Conservation (phyloP, 2,329 filamentous ascomycete species). For the Clonostachys chloroleuca region DNA sequence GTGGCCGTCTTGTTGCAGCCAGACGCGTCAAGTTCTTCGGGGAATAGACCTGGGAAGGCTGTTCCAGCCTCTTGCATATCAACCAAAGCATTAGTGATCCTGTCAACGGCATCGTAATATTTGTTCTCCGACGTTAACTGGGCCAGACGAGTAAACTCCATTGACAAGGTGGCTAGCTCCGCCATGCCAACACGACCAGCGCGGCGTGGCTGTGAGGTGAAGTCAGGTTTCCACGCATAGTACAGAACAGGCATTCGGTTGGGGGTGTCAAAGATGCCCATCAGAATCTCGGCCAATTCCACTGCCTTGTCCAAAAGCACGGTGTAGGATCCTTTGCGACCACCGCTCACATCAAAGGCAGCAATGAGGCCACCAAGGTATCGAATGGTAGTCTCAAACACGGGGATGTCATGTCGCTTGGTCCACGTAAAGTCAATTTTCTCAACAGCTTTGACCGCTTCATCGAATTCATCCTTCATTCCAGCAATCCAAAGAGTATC, state of each 20-base stretch:
- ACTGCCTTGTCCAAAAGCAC: slow-evolving; percentile 73
- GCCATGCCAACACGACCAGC: slow-evolving; percentile 56
- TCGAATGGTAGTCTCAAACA: slow-evolving; percentile 89
- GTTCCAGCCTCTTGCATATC: slow-evolving; percentile 68
- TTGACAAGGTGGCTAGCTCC: slow-evolving; percentile 74
- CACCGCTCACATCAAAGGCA: slow-evolving; percentile 81
- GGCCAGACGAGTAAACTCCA: slow-evolving; percentile 87
- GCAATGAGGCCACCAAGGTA: slow-evolving; percentile 83
- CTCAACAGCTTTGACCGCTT: slow-evolving; percentile 65
- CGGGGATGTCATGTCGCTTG: slow-evolving; percentile 64
- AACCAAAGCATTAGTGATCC: slow-evolving; percentile 77
- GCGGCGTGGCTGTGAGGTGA: slow-evolving; percentile 57
- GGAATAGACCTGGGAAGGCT: slow-evolving; percentile 74
- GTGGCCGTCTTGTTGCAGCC: slow-evolving; percentile 64
- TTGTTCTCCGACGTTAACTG: slow-evolving; percentile 77
- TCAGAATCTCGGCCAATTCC: slow-evolving; percentile 75
- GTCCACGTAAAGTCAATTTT: slow-evolving; percentile 81
- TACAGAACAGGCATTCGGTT: slow-evolving; percentile 87
- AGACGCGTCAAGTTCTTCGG: slow-evolving; percentile 70
- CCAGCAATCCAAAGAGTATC: slow-evolving; percentile 89
- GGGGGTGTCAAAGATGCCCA: slow-evolving; percentile 83
- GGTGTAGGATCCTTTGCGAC: slow-evolving; percentile 47
- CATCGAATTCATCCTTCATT: slow-evolving; percentile 72
- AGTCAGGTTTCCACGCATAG: slow-evolving; percentile 71
- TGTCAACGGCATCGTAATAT: slow-evolving; percentile 86